Conservation (phyloP, 2,329 filamentous ascomycete genomes). For the Apiospora malaysiana region DNA sequence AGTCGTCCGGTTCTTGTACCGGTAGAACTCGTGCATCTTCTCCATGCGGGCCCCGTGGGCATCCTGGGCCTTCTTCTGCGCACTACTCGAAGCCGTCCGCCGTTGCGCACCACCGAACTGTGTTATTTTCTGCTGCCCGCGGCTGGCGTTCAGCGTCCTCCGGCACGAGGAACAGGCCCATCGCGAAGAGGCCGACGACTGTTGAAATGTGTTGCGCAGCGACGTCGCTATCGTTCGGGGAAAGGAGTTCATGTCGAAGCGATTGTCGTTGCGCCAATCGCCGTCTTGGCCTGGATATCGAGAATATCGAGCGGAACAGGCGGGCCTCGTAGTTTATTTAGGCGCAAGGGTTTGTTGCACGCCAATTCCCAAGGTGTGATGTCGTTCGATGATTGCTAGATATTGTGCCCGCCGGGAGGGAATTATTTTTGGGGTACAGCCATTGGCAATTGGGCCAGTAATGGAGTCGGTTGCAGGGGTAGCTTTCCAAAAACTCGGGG, state of each 20-base stretch:
- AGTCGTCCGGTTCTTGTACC: constrained; percentile 70
- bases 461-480: constrained; percentile 12
- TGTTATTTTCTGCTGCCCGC: constrained; percentile 22
- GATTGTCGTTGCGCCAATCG: background rate
- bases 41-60: constrained; percentile 62
- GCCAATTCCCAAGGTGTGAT: constrained; percentile 2
- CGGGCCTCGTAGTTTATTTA: background rate
- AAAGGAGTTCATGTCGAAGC: constrained; percentile 28
- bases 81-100: constrained; percentile 33
- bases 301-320: background rate
- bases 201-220: constrained; percentile 5
- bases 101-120: constrained; percentile 29
- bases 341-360: background rate
- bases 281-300: background rate
- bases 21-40: constrained; percentile 67
- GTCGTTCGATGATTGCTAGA: constrained; percentile 20
- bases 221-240: constrained; percentile 24
- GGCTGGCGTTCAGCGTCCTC: constrained; percentile 29
- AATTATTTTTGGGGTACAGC: constrained; percentile 15
- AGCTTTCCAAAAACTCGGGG: constrained; percentile 19
- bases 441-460: background rate
- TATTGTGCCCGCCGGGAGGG: background rate
- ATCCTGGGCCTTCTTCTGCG: constrained; percentile 32
- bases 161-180: constrained; percentile 41
- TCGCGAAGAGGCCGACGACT: constrained; percentile 24